Evolutionary conservation across 768 basidiomycete genomes (phyloP).

Genomic region (Tricholoma bakamatsutake): DNA sequence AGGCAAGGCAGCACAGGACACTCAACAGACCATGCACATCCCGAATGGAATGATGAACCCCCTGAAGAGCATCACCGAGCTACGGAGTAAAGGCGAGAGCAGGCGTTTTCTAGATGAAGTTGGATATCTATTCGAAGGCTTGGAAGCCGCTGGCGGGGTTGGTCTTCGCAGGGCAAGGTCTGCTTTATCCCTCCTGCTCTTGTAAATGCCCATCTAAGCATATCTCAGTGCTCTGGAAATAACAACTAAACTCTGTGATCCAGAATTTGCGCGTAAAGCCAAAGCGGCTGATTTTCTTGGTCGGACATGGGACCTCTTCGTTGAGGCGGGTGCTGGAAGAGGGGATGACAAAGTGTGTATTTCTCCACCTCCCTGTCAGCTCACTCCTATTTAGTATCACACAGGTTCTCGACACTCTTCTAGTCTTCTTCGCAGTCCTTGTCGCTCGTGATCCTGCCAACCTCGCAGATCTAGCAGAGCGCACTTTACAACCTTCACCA

Average conservation of each 20-base stretch:
- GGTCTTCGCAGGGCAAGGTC: constrained; percentile 68
- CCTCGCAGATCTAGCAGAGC: constrained; percentile 47
- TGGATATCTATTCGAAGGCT: constrained; percentile 80
- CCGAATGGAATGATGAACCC: constrained; percentile 64
- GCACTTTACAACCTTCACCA: constrained; percentile 12
- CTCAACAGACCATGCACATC: constrained; percentile 19
- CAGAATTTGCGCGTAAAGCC: constrained; percentile 73
- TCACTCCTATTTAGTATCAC: background rate
- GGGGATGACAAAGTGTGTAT: constrained; percentile 46
- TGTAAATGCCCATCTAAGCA: background rate
- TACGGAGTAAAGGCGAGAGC: constrained; percentile 75
- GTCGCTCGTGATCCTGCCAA: constrained; percentile 54
- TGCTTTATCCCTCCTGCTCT: constrained; percentile 3
- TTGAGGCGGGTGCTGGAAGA: constrained; percentile 50
- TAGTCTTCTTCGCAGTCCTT: constrained; percentile 57
- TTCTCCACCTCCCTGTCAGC: background rate
- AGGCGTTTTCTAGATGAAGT: constrained; percentile 79
- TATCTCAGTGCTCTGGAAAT: constrained; percentile 65
- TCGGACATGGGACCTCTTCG: constrained; percentile 63
- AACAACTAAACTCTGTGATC: constrained; percentile 63
- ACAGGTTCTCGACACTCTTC: constrained; percentile 60
- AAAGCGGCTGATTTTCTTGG: constrained; percentile 69
- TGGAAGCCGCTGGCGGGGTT: constrained; percentile 46
- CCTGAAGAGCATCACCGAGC: constrained; percentile 73
- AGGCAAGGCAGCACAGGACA: constrained; percentile 20